Conservation (phyloP, 192 early-diverging fungal genomes). For the Coemansia sp. region DNA sequence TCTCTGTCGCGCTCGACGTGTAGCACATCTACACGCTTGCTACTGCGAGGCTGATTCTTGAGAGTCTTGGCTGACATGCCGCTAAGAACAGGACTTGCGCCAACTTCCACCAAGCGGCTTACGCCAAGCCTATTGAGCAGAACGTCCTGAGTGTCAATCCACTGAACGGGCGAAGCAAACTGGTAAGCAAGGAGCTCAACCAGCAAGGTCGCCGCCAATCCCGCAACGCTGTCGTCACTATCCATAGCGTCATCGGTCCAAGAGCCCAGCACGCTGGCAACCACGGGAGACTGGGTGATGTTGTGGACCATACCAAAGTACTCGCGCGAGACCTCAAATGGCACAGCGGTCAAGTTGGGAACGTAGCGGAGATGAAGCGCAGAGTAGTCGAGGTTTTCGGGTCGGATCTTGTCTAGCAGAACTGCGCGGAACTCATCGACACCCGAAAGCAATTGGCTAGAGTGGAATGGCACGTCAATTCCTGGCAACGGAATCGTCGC, state of each 20-base stretch:
- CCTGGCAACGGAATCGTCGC: slow-evolving; percentile 87
- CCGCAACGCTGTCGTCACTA: slow-evolving; percentile 63
- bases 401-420: slow-evolving; percentile 73
- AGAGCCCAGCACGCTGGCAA: slow-evolving; percentile 64
- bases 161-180: slow-evolving; percentile 89
- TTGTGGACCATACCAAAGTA: slow-evolving; percentile 74
- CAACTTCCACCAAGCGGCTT: slow-evolving; percentile 81
- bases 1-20: slow-evolving; percentile 18
- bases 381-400: slow-evolving; percentile 63
- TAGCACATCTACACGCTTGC: not conserved
- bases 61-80: slow-evolving; percentile 77
- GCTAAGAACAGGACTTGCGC: slow-evolving; percentile 78
- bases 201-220: slow-evolving; percentile 73
- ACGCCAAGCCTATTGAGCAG: slow-evolving; percentile 72
- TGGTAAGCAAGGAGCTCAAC: slow-evolving; percentile 91
- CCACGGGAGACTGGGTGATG: slow-evolving; percentile 65
- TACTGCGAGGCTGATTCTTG: not conserved
- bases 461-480: slow-evolving; percentile 93
- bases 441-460: slow-evolving; percentile 77
- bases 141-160: slow-evolving; percentile 92
- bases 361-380: slow-evolving; percentile 77
- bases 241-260: slow-evolving; percentile 50
- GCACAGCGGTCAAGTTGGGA: slow-evolving; percentile 89
- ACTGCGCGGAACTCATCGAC: slow-evolving; percentile 82
- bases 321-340: slow-evolving; percentile 74